Conservation (phyloP, 2,329 filamentous ascomycete species). For the Thielaviopsis euricoi region DNA sequence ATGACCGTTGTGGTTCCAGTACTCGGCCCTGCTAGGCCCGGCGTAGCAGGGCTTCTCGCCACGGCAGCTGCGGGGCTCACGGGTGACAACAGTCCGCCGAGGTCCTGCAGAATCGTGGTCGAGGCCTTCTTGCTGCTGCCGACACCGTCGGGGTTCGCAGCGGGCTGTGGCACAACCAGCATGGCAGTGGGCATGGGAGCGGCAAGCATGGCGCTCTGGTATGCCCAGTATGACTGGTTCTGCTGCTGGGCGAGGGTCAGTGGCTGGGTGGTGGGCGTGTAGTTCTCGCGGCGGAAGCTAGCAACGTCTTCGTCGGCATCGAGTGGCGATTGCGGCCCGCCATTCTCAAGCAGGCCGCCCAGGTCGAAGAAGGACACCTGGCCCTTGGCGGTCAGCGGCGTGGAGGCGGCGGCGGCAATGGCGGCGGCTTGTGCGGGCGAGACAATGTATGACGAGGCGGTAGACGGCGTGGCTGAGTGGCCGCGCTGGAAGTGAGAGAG, state of each 20-base stretch:
- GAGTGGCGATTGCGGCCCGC: constrained; percentile 17
- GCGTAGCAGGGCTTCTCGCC: background rate
- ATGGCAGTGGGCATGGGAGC: constrained; percentile 26
- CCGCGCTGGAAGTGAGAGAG: constrained; percentile 20
- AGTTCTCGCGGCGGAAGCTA: constrained; percentile 16
- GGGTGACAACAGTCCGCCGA: constrained; percentile 36
- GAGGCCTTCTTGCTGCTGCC: constrained; percentile 36
- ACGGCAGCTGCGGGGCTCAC: constrained; percentile 12
- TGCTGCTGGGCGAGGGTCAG: constrained; percentile 22
- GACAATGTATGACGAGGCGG: background rate
- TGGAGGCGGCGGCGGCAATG: constrained; percentile 6
- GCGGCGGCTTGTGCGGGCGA: constrained; percentile 4
- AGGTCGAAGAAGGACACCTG: constrained; percentile 72
- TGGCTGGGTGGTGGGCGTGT: constrained; percentile 21
- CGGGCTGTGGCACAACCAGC: too few relatives aligned
- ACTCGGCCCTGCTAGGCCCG: background rate
- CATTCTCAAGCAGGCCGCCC: constrained; percentile 53
- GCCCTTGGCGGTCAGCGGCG: constrained; percentile 16
- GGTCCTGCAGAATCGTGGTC: constrained; percentile 39
- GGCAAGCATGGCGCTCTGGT: constrained; percentile 9
- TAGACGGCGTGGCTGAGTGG: constrained; percentile 16
- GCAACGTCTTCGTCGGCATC: constrained; percentile 6
- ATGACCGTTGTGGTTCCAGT: background rate
- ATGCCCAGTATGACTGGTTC: constrained; percentile 11
- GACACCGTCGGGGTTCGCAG: background rate